A percentile compares a stretch with the other conserved stretches of the same genome.
These are phyloP conservation scores for Gillenia trifoliata DNA, from an alignment of 306 rosid species.

Conservation along the genomic window DNA sequence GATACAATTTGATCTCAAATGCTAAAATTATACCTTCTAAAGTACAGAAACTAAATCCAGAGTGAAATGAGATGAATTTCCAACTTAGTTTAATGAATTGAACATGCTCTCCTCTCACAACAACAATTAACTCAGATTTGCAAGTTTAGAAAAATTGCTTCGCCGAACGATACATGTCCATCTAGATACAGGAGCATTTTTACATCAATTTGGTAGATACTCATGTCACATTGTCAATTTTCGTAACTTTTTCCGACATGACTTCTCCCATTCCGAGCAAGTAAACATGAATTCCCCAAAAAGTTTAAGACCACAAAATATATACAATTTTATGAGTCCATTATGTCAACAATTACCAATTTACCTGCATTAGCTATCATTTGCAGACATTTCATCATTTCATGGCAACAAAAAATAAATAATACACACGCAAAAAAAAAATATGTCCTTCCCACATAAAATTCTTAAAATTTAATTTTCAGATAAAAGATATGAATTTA, in stretches of 20 bases:
- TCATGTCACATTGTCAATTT: too few species aligned
- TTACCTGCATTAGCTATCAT: neutral
- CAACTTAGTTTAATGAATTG: slow-evolving; percentile 5
- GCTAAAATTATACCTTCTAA: neutral
- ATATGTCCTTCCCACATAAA: neutral
- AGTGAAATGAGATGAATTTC: neutral
- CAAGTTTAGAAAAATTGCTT: neutral
- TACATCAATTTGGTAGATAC: too few species aligned
- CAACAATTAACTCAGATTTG: neutral
- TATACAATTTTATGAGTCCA: neutral
- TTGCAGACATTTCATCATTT: neutral
- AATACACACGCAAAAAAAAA: neutral
- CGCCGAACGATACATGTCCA: neutral
- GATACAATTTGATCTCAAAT: neutral
- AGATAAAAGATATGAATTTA: too few species aligned
- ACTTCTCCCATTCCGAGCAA: too few species aligned
- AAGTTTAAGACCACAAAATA: neutral
- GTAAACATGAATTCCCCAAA: too few species aligned
- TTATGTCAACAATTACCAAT: neutral
- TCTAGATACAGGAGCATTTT: too few species aligned
- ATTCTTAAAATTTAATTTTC: neutral
- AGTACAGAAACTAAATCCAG: slow-evolving; percentile 4
- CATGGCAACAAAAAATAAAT: neutral
- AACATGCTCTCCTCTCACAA: neutral
- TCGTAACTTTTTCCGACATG: too few species aligned